Percentiles rank a stretch among this genome's conserved stretches.
phyloP scores from a whole-genome alignment of 164 flowering plant genomes.

The Tetracentron sinense region DNA sequence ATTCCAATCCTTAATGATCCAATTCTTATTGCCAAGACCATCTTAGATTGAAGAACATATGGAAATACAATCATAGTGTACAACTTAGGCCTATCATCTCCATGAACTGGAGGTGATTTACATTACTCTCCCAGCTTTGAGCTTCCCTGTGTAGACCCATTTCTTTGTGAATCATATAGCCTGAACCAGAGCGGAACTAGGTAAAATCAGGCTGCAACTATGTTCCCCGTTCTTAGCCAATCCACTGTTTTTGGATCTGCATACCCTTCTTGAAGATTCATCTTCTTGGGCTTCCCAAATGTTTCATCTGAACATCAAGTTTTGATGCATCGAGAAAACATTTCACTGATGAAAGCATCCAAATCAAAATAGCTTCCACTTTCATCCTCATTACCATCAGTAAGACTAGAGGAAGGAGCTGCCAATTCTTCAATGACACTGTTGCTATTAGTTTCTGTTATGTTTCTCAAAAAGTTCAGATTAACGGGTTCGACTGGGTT shows the following conservation, averaged over 20 bases:
- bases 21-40: neutral
- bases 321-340: slow-evolving; percentile 53
- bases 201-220: neutral
- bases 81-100: neutral
- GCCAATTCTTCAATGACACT: slow-evolving; percentile 19
- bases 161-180: neutral
- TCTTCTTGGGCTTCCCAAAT: neutral
- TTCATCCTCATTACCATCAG: slow-evolving; percentile 4
- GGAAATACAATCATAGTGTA: neutral
- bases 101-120: neutral
- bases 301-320: slow-evolving; percentile 44
- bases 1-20: neutral
- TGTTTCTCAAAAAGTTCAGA: slow-evolving; percentile 13
- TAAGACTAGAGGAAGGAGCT: slow-evolving; percentile 7
- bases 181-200: neutral
- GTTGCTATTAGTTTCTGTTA: slow-evolving; percentile 15
- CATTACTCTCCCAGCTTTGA: no score
- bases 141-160: neutral
- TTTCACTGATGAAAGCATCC: slow-evolving; percentile 57
- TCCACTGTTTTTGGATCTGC: slow-evolving; percentile 24
- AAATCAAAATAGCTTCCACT: slow-evolving; percentile 43
- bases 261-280: slow-evolving; percentile 26
- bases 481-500: no score
- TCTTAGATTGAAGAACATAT: neutral
- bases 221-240: slow-evolving; percentile 7